Conservation (phyloP, 768 basidiomycete genomes). For the Lactarius psammicola region DNA sequence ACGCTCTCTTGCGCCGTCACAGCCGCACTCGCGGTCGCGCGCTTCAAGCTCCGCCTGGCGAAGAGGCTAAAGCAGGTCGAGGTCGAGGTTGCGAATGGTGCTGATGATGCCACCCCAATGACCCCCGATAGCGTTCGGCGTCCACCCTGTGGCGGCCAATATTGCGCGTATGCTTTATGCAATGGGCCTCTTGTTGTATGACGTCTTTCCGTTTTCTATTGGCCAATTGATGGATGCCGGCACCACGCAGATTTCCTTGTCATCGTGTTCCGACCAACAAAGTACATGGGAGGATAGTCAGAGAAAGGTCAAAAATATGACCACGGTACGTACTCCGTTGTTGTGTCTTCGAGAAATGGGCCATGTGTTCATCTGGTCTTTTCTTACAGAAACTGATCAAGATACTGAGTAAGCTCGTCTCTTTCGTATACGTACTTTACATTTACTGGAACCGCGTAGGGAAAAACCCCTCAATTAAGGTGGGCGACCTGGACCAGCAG, state of each 20-base stretch:
- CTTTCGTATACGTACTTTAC: background rate
- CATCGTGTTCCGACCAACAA: constrained; percentile 19
- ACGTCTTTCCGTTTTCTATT: background rate
- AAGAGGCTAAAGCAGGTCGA: background rate
- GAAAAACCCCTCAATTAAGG: constrained; percentile 6
- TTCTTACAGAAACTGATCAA: constrained; percentile 9
- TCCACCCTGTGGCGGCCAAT: constrained; percentile 4
- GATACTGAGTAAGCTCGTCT: constrained; percentile 8
- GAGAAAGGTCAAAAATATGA: constrained; percentile 17
- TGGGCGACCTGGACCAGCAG: constrained; percentile 8
- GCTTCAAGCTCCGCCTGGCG: background rate
- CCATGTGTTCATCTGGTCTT: background rate
- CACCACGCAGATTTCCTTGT: constrained; percentile 14
- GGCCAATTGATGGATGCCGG: background rate
- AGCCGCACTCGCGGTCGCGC: background rate
- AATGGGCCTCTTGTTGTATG: constrained; percentile 15
- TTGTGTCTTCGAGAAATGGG: background rate
- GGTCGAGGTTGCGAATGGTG: background rate
- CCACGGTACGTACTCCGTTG: constrained; percentile 9
- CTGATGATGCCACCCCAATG: background rate
- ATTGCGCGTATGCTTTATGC: background rate
- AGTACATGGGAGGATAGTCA: constrained; percentile 13
- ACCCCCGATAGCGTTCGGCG: background rate
- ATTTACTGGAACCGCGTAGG: background rate
- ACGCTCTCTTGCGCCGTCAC: background rate